Conservation (phyloP, 225 moss, liverwort and hornwort genomes). For the Ulota crispa region DNA sequence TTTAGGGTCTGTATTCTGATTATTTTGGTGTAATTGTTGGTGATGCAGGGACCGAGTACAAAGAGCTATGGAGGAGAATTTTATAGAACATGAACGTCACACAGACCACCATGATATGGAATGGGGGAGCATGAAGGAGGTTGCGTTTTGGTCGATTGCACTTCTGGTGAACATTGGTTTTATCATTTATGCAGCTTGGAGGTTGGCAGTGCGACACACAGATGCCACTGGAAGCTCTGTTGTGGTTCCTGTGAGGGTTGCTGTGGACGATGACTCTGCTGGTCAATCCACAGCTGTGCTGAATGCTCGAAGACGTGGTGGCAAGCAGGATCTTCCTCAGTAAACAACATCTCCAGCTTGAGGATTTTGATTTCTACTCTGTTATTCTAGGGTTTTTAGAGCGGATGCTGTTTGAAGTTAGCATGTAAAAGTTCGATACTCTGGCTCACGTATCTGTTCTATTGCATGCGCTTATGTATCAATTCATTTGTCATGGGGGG, state of each 20-base stretch:
- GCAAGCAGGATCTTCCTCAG: constrained; percentile 47
- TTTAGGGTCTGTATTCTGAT: not conserved
- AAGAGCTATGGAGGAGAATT: constrained; percentile 50
- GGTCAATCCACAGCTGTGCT: constrained; percentile 50
- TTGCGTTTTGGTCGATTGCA: constrained; percentile 60
- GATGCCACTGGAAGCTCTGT: constrained; percentile 87
- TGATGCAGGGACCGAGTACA: not conserved
- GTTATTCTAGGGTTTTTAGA: not conserved
- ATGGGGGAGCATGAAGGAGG: constrained; percentile 61
- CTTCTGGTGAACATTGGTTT: constrained; percentile 45
- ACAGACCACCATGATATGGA: constrained; percentile 35
- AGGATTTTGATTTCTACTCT: not conserved
- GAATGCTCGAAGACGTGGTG: constrained; percentile 49
- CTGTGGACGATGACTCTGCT: constrained; percentile 22
- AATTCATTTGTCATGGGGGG: not conserved
- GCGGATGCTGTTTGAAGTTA: not conserved
- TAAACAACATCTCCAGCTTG: constrained; percentile 14
- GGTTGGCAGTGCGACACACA: constrained; percentile 74
- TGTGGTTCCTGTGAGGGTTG: constrained; percentile 50
- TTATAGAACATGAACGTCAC: constrained; percentile 46
- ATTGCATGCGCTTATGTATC: not conserved
- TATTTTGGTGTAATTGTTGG: constrained; percentile 3
- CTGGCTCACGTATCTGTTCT: not conserved
- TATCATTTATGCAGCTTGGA: constrained; percentile 69
- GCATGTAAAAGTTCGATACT: not conserved